Conservation (phyloP, 2,329 filamentous ascomycete genomes). For the Thelonectria olida region DNA sequence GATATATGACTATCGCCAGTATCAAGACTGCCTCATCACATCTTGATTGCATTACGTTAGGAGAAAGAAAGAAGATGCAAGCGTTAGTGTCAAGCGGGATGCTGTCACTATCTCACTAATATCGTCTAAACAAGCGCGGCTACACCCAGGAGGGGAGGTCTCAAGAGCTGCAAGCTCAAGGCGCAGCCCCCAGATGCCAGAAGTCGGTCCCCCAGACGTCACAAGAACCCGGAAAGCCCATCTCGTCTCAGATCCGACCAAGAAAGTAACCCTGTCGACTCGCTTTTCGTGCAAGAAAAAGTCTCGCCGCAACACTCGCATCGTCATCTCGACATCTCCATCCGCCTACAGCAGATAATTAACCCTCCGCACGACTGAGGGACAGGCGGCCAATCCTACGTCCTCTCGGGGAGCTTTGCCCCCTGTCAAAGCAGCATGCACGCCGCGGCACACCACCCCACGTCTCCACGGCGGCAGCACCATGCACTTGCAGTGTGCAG, state of each 20-base stretch:
- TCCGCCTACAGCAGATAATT: neutral
- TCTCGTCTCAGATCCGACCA: slow-evolving; percentile 13
- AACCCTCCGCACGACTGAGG: neutral
- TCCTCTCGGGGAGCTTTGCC: slow-evolving; percentile 16
- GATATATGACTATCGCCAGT: too few species aligned
- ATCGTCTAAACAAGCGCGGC: neutral
- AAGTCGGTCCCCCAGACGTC: slow-evolving; percentile 16
- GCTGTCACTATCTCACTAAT: slow-evolving; percentile 6
- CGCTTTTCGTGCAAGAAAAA: neutral
- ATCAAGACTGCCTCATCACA: too few species aligned
- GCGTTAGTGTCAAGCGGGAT: neutral
- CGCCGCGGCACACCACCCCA: slow-evolving; percentile 26
- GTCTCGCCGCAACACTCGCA: neutral
- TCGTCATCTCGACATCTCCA: slow-evolving; percentile 1
- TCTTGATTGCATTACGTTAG: slow-evolving; percentile 17
- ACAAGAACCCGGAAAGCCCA: slow-evolving; percentile 8
- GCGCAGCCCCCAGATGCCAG: slow-evolving; percentile 17
- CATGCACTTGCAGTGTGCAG: slow-evolving; percentile 21
- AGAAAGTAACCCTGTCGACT: too few species aligned
- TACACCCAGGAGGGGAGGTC: slow-evolving; percentile 1
- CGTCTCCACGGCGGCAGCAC: slow-evolving; percentile 23
- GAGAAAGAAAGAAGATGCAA: neutral
- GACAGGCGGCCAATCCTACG: slow-evolving; percentile 4
- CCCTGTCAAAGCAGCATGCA: slow-evolving; percentile 18
- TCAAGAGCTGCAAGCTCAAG: slow-evolving; percentile 21